phyloP scores from a whole-genome alignment of 176 grass and related monocot species.

The Oryza coarctata region DNA sequence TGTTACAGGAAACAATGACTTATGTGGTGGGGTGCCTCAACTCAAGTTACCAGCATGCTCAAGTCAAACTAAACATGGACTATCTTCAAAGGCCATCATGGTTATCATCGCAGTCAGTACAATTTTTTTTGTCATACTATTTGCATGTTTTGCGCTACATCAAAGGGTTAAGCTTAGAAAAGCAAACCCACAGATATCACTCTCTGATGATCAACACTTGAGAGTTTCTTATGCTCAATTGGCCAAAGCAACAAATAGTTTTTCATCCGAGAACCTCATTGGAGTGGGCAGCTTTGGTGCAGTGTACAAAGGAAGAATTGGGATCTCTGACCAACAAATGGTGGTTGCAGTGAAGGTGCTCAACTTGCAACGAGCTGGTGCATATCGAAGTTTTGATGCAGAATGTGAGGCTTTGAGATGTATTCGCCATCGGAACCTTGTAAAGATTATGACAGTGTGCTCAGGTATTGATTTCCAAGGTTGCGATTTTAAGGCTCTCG shows the following conservation, averaged over 20 bases:
- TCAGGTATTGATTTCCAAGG: constrained; percentile 11
- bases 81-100: background rate
- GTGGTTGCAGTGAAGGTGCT: constrained; percentile 18
- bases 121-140: background rate
- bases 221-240: constrained; percentile 31
- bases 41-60: constrained; percentile 23
- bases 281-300: constrained; percentile 25
- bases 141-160: background rate
- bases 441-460: constrained; percentile 18
- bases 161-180: background rate
- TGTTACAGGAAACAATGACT: constrained; percentile 16
- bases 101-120: background rate
- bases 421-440: constrained; percentile 20
- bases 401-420: constrained; percentile 16
- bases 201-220: background rate
- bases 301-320: constrained; percentile 17
- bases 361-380: background rate
- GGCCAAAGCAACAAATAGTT: constrained; percentile 15
- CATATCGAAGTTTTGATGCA: background rate
- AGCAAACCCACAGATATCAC: background rate
- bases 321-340: constrained; percentile 11
- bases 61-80: background rate
- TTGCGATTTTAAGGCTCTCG: constrained; percentile 10
- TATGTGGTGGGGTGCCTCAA: constrained; percentile 35
- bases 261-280: background rate